A percentile compares a stretch with the other conserved stretches of the same genome.
Conservation (phyloP, 495 filamentous ascomycete species). For the Podospora appendiculata region DNA sequence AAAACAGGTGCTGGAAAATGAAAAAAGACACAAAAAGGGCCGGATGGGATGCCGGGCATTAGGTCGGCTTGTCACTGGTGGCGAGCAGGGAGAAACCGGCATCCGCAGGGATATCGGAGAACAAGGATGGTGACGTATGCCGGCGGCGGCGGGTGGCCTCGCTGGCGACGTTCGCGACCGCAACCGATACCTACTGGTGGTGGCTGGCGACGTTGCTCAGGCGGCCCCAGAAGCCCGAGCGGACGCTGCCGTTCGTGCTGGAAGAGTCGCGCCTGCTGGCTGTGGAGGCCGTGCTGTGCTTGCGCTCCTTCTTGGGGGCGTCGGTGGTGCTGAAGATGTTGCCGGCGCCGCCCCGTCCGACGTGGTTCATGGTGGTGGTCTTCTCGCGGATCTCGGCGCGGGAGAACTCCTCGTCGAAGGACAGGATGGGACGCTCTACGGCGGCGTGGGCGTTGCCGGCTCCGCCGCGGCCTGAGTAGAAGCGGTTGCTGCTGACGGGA, state of each 20-base stretch:
- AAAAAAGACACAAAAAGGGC: no score
- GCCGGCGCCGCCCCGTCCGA: constrained; percentile 83
- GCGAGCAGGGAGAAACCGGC: no score
- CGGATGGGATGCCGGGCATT: no score
- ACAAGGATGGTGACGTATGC: no score
- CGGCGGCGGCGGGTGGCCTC: no score
- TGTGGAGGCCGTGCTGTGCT: constrained; percentile 5
- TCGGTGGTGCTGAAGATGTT: constrained; percentile 48
- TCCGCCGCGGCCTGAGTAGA: constrained; percentile 78
- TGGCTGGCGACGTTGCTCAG: constrained; percentile 13
- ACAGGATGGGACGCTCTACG: constrained; percentile 63
- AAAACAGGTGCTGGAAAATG: no score
- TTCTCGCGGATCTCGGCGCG: constrained; percentile 50
- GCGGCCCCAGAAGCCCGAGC: constrained; percentile 18
- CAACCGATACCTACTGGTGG: background rate
- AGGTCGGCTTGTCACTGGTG: no score
- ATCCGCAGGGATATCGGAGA: no score
- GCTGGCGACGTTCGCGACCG: no score
- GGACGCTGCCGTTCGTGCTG: constrained; percentile 19
- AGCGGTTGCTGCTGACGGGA: constrained; percentile 27
- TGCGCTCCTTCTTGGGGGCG: constrained; percentile 6
- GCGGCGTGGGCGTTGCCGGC: constrained; percentile 76
- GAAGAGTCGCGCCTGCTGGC: constrained; percentile 23
- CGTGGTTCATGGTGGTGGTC: constrained; percentile 53
- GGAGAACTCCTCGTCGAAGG: constrained; percentile 87